Conservation (phyloP, 805 yeast species). For the Ascoidea asiatica region DNA sequence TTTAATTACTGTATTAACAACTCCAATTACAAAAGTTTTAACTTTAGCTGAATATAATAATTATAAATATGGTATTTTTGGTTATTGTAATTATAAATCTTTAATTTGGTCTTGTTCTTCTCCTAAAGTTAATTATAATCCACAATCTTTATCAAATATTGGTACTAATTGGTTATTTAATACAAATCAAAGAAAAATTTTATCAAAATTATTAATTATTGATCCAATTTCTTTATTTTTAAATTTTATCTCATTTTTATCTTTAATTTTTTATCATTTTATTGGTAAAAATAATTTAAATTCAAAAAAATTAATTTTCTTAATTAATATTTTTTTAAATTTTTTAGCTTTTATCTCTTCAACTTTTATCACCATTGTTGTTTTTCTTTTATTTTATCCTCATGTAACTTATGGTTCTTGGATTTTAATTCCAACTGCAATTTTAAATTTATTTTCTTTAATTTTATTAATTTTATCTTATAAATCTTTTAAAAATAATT, state of each 20-base stretch:
- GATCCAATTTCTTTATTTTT: constrained; percentile 59
- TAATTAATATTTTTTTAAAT: constrained; percentile 30
- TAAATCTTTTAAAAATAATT: constrained; percentile 11
- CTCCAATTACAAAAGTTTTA: constrained; percentile 41
- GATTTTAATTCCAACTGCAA: constrained; percentile 58
- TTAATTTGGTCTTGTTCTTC: constrained; percentile 24
- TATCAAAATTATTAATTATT: constrained; percentile 42
- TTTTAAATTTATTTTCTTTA: constrained; percentile 34
- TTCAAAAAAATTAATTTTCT: constrained; percentile 14
- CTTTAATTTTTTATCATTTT: constrained; percentile 22
- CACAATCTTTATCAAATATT: constrained; percentile 18
- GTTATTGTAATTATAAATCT: constrained; percentile 41
- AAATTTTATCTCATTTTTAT: constrained; percentile 30
- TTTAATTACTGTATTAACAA: constrained; percentile 44
- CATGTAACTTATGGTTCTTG: constrained; percentile 60
- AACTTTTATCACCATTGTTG: constrained; percentile 39
- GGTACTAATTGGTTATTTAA: constrained; percentile 36
- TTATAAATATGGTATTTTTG: constrained; percentile 50
- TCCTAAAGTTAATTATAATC: constrained; percentile 32
- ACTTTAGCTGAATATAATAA: constrained; percentile 32
- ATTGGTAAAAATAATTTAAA: constrained; percentile 13
- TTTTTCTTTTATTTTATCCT: constrained; percentile 49
- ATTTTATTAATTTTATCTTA: constrained; percentile 33
- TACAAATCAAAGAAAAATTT: constrained; percentile 28
- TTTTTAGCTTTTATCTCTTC: constrained; percentile 39